Percentiles rank a stretch among this genome's conserved stretches.
These are phyloP conservation scores for Mrakia frigida DNA, from an alignment of 768 basidiomycete species.

Conservation along the genomic window DNA sequence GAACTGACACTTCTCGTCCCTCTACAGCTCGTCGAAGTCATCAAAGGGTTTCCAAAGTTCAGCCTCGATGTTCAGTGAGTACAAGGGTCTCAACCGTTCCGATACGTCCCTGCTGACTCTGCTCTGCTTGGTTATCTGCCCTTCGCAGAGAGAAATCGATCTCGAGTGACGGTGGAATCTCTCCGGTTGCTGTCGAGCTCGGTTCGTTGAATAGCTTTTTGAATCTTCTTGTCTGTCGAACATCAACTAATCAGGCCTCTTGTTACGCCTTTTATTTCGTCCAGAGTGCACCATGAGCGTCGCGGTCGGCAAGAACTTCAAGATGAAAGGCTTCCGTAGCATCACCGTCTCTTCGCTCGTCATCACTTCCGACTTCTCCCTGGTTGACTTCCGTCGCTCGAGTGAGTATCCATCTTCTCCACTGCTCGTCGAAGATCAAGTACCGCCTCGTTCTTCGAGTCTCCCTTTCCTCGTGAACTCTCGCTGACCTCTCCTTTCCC, in stretches of 20 bases:
- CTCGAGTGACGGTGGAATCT: background rate
- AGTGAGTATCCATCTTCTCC: background rate
- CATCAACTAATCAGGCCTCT: background rate
- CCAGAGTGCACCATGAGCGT: slow-evolving; percentile 22
- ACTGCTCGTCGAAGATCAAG: no score
- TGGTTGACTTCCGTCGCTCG: slow-evolving; percentile 26
- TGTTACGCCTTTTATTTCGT: background rate
- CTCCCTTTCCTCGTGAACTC: background rate
- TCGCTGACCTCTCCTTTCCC: no score
- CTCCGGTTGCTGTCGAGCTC: slow-evolving; percentile 22
- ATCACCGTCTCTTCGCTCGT: slow-evolving; percentile 22
- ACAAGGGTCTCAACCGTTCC: background rate
- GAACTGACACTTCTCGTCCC: background rate
- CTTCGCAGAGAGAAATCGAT: slow-evolving; percentile 2
- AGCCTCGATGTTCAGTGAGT: slow-evolving; percentile 3
- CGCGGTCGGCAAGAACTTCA: slow-evolving; percentile 11
- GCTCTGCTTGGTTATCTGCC: background rate
- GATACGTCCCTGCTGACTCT: background rate
- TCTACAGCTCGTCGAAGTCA: slow-evolving; percentile 22
- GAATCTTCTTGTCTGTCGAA: background rate
- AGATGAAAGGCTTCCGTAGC: slow-evolving; percentile 22
- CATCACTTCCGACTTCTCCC: slow-evolving; percentile 12
- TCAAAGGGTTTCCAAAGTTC: slow-evolving; percentile 30
- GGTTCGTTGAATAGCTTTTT: background rate
- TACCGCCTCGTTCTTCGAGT: background rate